phyloP scores from a whole-genome alignment of 768 basidiomycete genomes.

The Tubosaeta sp. region DNA sequence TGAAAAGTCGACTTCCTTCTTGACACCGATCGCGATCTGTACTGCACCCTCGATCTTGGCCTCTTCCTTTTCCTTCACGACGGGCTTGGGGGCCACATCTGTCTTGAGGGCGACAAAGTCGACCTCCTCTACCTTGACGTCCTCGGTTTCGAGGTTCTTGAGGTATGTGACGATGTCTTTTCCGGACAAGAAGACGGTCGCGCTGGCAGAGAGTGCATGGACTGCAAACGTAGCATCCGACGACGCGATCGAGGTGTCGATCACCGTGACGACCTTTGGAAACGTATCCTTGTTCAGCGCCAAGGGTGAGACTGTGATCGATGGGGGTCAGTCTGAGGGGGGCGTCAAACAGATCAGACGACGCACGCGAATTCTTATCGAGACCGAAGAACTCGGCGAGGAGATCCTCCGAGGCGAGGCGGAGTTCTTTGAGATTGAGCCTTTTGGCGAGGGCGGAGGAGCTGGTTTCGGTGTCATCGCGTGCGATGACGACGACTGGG shows the following conservation, averaged over 20 bases:
- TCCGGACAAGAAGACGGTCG: constrained; percentile 78
- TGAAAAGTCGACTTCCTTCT: constrained; percentile 94
- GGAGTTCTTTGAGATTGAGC: constrained; percentile 80
- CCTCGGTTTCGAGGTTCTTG: constrained; percentile 62
- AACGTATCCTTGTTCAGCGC: constrained; percentile 63
- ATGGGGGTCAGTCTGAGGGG: neutral
- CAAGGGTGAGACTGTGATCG: constrained; percentile 69
- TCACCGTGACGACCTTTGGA: constrained; percentile 65
- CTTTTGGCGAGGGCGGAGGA: constrained; percentile 74
- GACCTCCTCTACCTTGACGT: constrained; percentile 62
- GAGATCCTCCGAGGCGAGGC: constrained; percentile 82
- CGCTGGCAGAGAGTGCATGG: constrained; percentile 64
- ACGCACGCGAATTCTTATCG: constrained; percentile 83
- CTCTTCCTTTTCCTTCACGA: constrained; percentile 61
- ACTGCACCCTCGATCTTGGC: constrained; percentile 84
- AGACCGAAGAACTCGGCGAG: constrained; percentile 79
- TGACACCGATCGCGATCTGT: constrained; percentile 90
- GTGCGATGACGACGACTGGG: constrained; percentile 83
- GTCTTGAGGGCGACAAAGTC: constrained; percentile 64
- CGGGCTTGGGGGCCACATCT: constrained; percentile 37
- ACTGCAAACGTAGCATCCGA: constrained; percentile 65
- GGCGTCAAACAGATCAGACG: neutral
- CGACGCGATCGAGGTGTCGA: constrained; percentile 76
- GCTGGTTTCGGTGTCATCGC: constrained; percentile 80
- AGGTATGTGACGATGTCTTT: constrained; percentile 71